A percentile compares a stretch with the other conserved stretches of the same genome.
These are phyloP conservation scores for Auriscalpium microsporum DNA, from an alignment of 768 basidiomycete species.

Conservation along the genomic window DNA sequence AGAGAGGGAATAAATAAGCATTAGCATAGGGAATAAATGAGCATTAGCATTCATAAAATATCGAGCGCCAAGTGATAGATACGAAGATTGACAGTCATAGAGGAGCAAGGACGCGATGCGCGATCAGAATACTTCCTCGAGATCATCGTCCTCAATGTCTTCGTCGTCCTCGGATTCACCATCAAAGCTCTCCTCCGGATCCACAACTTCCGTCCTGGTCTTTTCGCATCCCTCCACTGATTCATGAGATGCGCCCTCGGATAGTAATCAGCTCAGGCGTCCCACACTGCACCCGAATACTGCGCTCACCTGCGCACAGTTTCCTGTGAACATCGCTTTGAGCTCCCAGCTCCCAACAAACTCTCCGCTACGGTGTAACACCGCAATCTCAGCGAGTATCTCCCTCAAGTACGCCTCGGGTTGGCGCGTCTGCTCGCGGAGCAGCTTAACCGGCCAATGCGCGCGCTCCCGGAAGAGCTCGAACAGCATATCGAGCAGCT, in stretches of 20 bases:
- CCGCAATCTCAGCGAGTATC: conserved; percentile 67
- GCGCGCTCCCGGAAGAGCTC: conserved; percentile 64
- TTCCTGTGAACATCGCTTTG: conserved; percentile 61
- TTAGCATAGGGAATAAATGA: too few species aligned
- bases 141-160: conserved; percentile 47
- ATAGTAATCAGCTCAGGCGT: background rate
- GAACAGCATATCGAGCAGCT: conserved; percentile 81
- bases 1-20: too few species aligned
- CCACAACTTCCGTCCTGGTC: conserved; percentile 6
- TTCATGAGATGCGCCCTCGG: conserved; percentile 9
- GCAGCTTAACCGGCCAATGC: conserved; percentile 73
- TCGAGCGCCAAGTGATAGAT: too few species aligned
- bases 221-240: conserved; percentile 24
- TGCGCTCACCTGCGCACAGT: conserved; percentile 46
- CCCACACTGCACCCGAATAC: background rate
- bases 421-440: conserved; percentile 77
- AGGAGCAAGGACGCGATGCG: too few species aligned
- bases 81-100: too few species aligned
- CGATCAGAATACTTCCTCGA: conserved; percentile 48
- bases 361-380: conserved; percentile 72
- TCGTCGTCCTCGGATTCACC: conserved; percentile 38
- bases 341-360: conserved; percentile 75
- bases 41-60: too few species aligned
- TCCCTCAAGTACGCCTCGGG: conserved; percentile 85
- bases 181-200: conserved; percentile 47